These are phyloP conservation scores for Paramecium bursaria DNA, from an alignment of 73 alveolate genomes.

Conservation along the genomic window DNA sequence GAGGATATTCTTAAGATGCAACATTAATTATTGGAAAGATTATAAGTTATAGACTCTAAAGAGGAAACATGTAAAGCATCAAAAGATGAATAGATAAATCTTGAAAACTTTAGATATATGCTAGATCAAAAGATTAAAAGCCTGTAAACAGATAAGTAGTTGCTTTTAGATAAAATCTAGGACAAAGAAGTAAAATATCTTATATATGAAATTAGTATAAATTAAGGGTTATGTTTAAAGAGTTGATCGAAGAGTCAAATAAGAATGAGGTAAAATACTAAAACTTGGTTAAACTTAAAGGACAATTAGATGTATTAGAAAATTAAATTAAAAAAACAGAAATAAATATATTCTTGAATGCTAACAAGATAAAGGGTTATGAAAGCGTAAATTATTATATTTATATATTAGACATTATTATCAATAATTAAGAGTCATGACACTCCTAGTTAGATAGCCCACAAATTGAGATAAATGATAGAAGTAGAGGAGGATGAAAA, in stretches of 20 bases:
- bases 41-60: constrained; percentile 67
- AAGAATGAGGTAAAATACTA: constrained; percentile 62
- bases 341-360: constrained; percentile 64
- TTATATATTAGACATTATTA: constrained; percentile 52
- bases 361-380: constrained; percentile 58
- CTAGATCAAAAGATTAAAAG: constrained; percentile 62
- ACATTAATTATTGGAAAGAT: constrained; percentile 67
- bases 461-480: constrained; percentile 56
- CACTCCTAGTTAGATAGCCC: constrained; percentile 52
- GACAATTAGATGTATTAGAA: constrained; percentile 62
- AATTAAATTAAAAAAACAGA: constrained; percentile 64
- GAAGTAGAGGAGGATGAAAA: constrained; percentile 43
- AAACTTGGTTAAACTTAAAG: constrained; percentile 53
- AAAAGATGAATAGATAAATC: constrained; percentile 67
- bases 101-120: constrained; percentile 70
- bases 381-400: constrained; percentile 50
- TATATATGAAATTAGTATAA: constrained; percentile 10
- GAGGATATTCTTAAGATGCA: constrained; percentile 67
- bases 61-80: constrained; percentile 71
- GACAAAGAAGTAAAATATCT: constrained; percentile 49
- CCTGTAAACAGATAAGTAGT: constrained; percentile 54
- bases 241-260: constrained; percentile 67
- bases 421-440: constrained; percentile 67
- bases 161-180: constrained; percentile 58
- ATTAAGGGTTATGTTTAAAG: constrained; percentile 65